Conservation (phyloP, 768 basidiomycete genomes). For the Hortiboletus flavorubellus region DNA sequence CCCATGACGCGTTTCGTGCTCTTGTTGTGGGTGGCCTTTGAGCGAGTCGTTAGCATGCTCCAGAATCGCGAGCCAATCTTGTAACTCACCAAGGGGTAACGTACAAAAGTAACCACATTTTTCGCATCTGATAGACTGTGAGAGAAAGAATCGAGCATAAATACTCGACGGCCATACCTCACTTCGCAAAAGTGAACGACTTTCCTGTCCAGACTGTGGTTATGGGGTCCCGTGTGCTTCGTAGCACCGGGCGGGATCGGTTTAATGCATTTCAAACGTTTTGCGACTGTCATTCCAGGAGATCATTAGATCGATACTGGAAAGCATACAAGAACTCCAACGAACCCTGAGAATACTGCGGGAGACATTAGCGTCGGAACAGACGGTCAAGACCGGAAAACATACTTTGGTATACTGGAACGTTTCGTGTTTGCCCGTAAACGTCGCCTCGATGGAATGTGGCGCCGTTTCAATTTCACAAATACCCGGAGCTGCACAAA, state of each 20-base stretch:
- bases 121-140: constrained; percentile 38
- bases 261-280: constrained; percentile 48
- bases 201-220: constrained; percentile 42
- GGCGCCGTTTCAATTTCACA: constrained; percentile 60
- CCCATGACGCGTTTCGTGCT: constrained; percentile 62
- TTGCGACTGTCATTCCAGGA: constrained; percentile 36
- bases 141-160: not conserved
- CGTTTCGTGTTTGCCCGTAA: constrained; percentile 55
- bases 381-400: not conserved
- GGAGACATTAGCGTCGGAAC: not conserved
- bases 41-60: not conserved
- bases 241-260: constrained; percentile 41
- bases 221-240: constrained; percentile 46
- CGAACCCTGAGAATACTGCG: constrained; percentile 54
- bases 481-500: constrained; percentile 47
- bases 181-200: constrained; percentile 55
- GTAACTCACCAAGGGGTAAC: constrained; percentile 45
- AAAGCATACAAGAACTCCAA: not conserved
- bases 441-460: constrained; percentile 58
- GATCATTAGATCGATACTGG: not conserved
- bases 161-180: constrained; percentile 29
- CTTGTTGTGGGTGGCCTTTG: constrained; percentile 54
- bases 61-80: accelerated
- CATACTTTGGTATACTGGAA: constrained; percentile 64
- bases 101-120: constrained; percentile 60